Evolutionary conservation across 139 green algal genomes (phyloP), one percentile per base, ranked within the genome.

Genomic region (Chlamydomonas schloesseri): DNA sequence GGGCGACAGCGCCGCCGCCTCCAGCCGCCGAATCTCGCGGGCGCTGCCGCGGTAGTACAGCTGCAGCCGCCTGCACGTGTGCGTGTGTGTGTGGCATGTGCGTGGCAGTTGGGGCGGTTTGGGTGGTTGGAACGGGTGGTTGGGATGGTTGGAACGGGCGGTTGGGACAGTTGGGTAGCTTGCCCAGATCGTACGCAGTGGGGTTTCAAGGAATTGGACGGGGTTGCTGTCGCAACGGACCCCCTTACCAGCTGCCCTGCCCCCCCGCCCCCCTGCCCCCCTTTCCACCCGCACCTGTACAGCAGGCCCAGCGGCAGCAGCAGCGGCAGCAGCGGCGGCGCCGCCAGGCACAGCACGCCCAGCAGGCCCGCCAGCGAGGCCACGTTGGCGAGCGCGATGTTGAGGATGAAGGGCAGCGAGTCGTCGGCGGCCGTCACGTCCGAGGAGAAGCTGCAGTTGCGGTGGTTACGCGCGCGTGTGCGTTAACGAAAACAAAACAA

Each of bases 371-470:
- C 57, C 69, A 98, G 89, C 57, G 89, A 91, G 77, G 93, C 90
- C 46, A 82, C 42, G 84, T 96, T 95, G 36, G 96, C 96, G 60
- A 98, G 89, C 28, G 98, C 82, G 71, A 99, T 99, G 93, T 99
- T 99, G 42, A 93, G 64, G 31, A 97, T 97, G 92, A 99, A 99
- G 26, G 96, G 96, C 53, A 99, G 91, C 0, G 88, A 93, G 89
- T 99, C 96, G 69, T 99, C 96, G 24, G 96, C 88, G 5, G 87
- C 94, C n/a, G 90, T 91, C 23, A 84, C 88, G 86, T 99, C 96
- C 0, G 94, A 97, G 0, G 94, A 97, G 47, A 98, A 97, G 55
- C 96, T 92, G 88, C 4, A 34, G n/a, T n/a, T n/a, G n/a, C 46
- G 42, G 23, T 6, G 34, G 34, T 24, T n/a, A n/a, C n/a, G n/a